Conservation (phyloP, 768 basidiomycete species). For the Chlorophyllum brunneum region DNA sequence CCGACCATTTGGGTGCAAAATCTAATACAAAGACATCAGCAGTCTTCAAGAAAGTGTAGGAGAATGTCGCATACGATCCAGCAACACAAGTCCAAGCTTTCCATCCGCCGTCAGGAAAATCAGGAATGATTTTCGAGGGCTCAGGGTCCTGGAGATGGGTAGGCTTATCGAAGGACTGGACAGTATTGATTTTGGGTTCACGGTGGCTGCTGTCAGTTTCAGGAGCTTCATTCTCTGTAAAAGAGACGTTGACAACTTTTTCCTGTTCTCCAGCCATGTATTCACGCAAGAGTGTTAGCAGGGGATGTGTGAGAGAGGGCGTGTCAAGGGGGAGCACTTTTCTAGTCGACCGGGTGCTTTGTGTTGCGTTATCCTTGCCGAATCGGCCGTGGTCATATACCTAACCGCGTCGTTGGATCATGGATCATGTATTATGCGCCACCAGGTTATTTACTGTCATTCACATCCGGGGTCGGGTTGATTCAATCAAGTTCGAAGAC, state of each 20-base stretch:
- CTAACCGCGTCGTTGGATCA: no score
- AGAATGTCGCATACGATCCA: slow-evolving; percentile 11
- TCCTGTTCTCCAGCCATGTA: background rate
- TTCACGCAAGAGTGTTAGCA: no score
- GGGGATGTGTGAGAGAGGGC: background rate
- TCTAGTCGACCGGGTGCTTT: background rate
- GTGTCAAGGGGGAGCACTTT: background rate
- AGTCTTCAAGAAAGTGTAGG: background rate
- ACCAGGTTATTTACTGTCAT: no score
- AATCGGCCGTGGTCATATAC: no score
- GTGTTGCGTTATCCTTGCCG: no score
- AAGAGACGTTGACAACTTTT: no score
- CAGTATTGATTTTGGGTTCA: background rate
- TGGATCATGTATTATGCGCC: no score
- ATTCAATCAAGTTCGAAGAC: no score
- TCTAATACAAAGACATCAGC: background rate
- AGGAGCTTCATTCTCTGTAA: no score
- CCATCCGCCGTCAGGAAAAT: slow-evolving; percentile 15
- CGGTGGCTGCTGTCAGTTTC: background rate
- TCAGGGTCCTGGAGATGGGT: background rate
- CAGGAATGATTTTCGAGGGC: background rate
- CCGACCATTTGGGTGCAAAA: slow-evolving; percentile 18
- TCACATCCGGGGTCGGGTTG: no score
- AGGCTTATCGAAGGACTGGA: background rate
- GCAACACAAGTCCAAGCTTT: slow-evolving; percentile 14